A percentile compares a stretch with the other conserved stretches of the same genome.
Conservation (phyloP, 306 rosid species). For the Cucurbita moschata region DNA sequence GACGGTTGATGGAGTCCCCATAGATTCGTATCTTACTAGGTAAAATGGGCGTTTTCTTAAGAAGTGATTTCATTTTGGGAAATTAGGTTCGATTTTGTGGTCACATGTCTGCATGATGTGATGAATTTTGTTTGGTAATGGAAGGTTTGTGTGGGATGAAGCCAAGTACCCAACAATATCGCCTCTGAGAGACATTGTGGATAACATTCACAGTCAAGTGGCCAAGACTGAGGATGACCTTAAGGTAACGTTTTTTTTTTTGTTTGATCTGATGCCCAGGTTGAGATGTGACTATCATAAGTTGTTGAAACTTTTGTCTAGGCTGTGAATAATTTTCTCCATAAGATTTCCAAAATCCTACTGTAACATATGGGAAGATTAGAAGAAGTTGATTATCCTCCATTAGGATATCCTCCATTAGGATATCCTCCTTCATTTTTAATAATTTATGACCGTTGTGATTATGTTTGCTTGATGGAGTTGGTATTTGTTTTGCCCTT, state of each 20-base stretch:
- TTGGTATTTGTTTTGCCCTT: background rate
- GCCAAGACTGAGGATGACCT: conserved; percentile 94
- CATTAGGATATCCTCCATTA: background rate
- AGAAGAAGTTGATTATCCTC: background rate
- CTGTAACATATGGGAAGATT: background rate
- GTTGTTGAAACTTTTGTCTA: background rate
- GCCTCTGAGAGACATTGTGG: conserved; percentile 59
- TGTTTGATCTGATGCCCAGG: background rate
- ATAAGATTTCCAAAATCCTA: background rate
- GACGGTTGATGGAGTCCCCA: conserved; percentile 91
- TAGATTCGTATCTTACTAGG: conserved; percentile 90
- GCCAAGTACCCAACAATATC: conserved; percentile 89
- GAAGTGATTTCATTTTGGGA: background rate
- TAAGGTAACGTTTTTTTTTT: conserved; percentile 29
- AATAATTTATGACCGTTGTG: background rate
- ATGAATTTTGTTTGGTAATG: background rate
- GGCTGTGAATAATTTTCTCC: background rate
- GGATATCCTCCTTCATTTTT: background rate
- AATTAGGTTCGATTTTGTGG: conserved; percentile 3
- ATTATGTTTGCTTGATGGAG: background rate
- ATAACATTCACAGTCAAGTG: conserved; percentile 65
- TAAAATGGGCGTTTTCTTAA: background rate
- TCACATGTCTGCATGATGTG: background rate
- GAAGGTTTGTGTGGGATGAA: conserved; percentile 90
- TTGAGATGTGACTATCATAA: background rate